phyloP scores from a whole-genome alignment of 305 asterid genomes.

The Fraxinus latifolia region DNA sequence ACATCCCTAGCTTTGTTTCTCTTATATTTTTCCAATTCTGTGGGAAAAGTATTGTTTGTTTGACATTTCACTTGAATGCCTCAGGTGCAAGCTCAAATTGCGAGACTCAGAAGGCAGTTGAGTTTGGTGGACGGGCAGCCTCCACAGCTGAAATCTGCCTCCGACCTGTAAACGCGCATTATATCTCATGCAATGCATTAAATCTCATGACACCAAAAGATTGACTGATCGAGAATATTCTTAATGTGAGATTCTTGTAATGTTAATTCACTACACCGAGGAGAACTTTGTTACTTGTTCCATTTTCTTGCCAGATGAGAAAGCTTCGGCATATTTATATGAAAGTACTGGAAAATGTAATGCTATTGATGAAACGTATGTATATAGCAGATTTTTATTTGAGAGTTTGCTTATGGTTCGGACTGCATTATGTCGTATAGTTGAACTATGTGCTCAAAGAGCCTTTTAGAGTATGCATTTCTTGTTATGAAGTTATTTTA shows the following conservation, averaged over 20 bases:
- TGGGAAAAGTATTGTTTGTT: neutral
- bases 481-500: neutral
- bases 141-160: conserved; percentile 19
- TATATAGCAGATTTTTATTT: neutral
- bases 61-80: neutral
- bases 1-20: neutral
- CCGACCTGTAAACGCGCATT: neutral
- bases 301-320: conserved; percentile 25
- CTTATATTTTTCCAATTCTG: neutral
- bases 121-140: conserved; percentile 55
- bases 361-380: neutral
- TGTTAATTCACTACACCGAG: conserved; percentile 17
- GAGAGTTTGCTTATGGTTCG: neutral
- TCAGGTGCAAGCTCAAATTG: neutral
- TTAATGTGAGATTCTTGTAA: conserved; percentile 11
- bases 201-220: conserved; percentile 19
- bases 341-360: conserved; percentile 2
- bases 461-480: neutral
- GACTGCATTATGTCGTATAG: neutral
- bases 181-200: conserved; percentile 13
- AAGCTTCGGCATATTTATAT: neutral
- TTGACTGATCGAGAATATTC: conserved; percentile 13
- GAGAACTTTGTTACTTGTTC: conserved; percentile 31
- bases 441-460: neutral
- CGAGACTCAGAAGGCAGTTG: neutral